These are phyloP conservation scores for Schizothecium vesticola DNA, from an alignment of 495 filamentous ascomycete genomes.

Conservation along the genomic window DNA sequence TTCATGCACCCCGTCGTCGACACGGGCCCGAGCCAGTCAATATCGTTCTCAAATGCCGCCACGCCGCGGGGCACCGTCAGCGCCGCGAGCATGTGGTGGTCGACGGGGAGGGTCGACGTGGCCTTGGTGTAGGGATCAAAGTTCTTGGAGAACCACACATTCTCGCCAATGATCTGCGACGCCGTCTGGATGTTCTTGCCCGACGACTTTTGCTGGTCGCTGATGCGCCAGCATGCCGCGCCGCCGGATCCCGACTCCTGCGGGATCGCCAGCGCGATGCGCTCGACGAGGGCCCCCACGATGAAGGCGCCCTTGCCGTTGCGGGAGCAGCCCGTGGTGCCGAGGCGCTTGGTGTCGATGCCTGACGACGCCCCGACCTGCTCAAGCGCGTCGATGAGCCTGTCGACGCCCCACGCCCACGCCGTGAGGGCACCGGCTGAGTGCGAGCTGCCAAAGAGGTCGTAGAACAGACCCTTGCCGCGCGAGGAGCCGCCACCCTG, in stretches of 20 bases:
- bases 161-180: slow-evolving; percentile 44
- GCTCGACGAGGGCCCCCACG: slow-evolving; percentile 43
- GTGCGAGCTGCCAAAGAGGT: slow-evolving; percentile 43
- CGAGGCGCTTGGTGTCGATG: slow-evolving; percentile 46
- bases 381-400: slow-evolving; percentile 49
- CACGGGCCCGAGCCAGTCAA: slow-evolving; percentile 51
- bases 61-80: slow-evolving; percentile 45
- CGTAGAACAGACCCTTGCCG: slow-evolving; percentile 46
- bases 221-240: slow-evolving; percentile 51
- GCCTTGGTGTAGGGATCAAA: slow-evolving; percentile 37
- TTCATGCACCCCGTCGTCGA: slow-evolving; percentile 51
- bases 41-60: slow-evolving; percentile 48
- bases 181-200: slow-evolving; percentile 53
- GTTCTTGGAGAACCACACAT: slow-evolving; percentile 46
- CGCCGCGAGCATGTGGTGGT: slow-evolving; percentile 49
- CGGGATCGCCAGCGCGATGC: slow-evolving; percentile 51
- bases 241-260: slow-evolving; percentile 52
- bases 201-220: slow-evolving; percentile 36
- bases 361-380: slow-evolving; percentile 35
- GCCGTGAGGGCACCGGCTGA: slow-evolving; percentile 47
- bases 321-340: slow-evolving; percentile 49
- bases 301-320: slow-evolving; percentile 52
- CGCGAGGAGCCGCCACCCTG: slow-evolving; percentile 35
- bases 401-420: slow-evolving; percentile 50
- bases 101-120: slow-evolving; percentile 37